Conservation (phyloP, 768 basidiomycete species). For the Lactarius vividus region DNA sequence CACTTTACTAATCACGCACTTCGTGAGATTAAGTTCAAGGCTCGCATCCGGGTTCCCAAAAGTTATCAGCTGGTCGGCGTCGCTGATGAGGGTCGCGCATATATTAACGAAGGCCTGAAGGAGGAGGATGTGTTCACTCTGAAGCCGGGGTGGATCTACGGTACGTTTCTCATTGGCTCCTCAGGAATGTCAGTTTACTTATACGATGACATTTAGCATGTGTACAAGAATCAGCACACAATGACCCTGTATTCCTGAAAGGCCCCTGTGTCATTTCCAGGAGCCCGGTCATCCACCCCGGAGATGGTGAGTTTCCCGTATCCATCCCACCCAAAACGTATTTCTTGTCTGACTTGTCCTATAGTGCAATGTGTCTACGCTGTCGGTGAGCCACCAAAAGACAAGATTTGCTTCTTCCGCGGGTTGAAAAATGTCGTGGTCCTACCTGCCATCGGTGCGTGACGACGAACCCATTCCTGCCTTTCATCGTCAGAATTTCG, state of each 20-base stretch:
- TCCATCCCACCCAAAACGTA: background rate
- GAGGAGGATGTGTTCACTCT: slow-evolving; percentile 19
- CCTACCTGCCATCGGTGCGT: slow-evolving; percentile 26
- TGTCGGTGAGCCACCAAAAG: slow-evolving; percentile 33
- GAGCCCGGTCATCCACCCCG: slow-evolving; percentile 38
- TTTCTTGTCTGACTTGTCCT: background rate
- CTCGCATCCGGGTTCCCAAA: slow-evolving; percentile 67
- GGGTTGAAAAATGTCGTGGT: slow-evolving; percentile 32
- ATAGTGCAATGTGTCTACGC: slow-evolving; percentile 32
- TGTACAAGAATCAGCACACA: slow-evolving; percentile 10
- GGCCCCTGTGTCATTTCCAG: slow-evolving; percentile 31
- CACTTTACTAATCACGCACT: slow-evolving; percentile 64
- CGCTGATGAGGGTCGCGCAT: slow-evolving; percentile 66
- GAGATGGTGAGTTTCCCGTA: slow-evolving; percentile 30
- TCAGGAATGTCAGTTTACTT: too few relatives aligned
- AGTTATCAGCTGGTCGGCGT: slow-evolving; percentile 75
- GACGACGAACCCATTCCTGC: too few relatives aligned
- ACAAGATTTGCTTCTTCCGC: slow-evolving; percentile 27
- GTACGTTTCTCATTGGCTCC: background rate
- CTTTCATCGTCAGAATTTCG: background rate
- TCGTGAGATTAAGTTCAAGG: slow-evolving; percentile 71
- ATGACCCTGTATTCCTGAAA: slow-evolving; percentile 9
- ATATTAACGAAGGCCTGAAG: slow-evolving; percentile 13
- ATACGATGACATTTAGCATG: slow-evolving; percentile 12
- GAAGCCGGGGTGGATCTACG: slow-evolving; percentile 9